A percentile compares a stretch with the other conserved stretches of the same genome.
These are phyloP conservation scores for Aspergillus felis DNA, from an alignment of 2,329 filamentous ascomycete species.

Conservation along the genomic window DNA sequence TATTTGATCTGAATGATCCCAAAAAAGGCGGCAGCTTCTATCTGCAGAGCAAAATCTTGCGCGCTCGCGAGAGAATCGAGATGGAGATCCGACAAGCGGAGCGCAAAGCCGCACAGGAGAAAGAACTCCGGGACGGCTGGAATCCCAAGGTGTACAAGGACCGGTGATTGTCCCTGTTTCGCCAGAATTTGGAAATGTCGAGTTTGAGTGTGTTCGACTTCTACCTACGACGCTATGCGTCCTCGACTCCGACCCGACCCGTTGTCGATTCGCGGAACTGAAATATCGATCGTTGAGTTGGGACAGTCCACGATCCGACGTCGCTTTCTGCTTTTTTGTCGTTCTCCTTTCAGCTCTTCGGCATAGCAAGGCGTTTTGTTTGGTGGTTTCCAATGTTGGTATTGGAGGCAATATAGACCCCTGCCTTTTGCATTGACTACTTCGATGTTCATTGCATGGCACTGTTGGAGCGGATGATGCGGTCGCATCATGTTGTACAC, in stretches of 20 bases:
- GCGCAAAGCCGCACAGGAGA: slow-evolving; percentile 68
- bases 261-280: not conserved
- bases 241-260: not conserved
- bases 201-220: not conserved
- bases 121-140: slow-evolving; percentile 79
- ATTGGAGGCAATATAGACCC: slow-evolving; percentile 17
- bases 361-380: slow-evolving; percentile 41
- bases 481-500: not conserved
- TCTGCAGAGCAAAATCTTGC: slow-evolving; percentile 91
- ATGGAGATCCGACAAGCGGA: slow-evolving; percentile 71
- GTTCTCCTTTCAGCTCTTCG: slow-evolving; percentile 23
- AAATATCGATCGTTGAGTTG: not conserved
- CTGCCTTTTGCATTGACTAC: slow-evolving; percentile 17
- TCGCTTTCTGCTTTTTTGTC: slow-evolving; percentile 4
- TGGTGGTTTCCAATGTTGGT: slow-evolving; percentile 21
- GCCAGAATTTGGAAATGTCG: not conserved
- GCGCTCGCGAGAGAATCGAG: slow-evolving; percentile 89
- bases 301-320: not conserved
- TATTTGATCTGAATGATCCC: slow-evolving; percentile 93
- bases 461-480: not conserved
- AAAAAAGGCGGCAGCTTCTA: slow-evolving; percentile 97
- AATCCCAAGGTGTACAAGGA: slow-evolving; percentile 95
- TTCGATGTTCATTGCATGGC: slow-evolving; percentile 4
- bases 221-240: not conserved
- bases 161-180: slow-evolving; percentile 44